These are phyloP conservation scores for Eimeria brunetti DNA, from an alignment of 169 alveolate species.

Conservation along the genomic window DNA sequence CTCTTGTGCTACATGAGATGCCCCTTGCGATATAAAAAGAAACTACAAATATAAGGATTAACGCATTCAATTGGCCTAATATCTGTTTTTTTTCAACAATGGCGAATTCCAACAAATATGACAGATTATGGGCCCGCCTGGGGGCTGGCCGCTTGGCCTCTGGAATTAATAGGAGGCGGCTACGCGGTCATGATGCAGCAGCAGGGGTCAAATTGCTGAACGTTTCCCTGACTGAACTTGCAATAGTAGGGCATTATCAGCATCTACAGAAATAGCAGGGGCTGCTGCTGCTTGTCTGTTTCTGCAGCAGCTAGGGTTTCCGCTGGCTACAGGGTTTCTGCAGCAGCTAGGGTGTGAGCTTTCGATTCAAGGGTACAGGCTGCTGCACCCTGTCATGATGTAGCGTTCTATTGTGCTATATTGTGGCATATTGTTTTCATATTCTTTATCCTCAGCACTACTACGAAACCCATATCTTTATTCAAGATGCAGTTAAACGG, in stretches of 20 bases:
- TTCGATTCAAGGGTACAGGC: neutral
- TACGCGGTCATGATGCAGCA: conserved; percentile 12
- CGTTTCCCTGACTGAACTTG: conserved; percentile 55
- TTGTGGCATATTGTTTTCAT: neutral
- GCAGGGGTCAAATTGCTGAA: conserved; percentile 55
- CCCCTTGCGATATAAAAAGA: neutral
- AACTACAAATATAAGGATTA: too few relatives aligned
- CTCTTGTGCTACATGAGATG: neutral
- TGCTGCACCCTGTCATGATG: neutral
- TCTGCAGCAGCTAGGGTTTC: neutral
- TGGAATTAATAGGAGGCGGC: neutral
- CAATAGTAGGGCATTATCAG: conserved; percentile 23
- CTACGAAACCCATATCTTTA: conserved; percentile 35
- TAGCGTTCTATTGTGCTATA: neutral
- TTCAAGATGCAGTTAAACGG: conserved; percentile 4
- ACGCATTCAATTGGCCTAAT: too few relatives aligned
- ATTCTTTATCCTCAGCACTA: conserved; percentile 46
- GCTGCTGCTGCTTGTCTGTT: neutral
- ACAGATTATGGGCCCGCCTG: neutral
- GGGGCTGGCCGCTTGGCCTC: neutral
- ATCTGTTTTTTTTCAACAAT: neutral
- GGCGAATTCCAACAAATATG: neutral
- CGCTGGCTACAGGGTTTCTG: too few relatives aligned
- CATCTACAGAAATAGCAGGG: neutral
- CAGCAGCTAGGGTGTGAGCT: too few relatives aligned